A percentile compares a stretch with the other conserved stretches of the same genome.
phyloP scores from a whole-genome alignment of 2,329 filamentous ascomycete species.

The Colletotrichum endophyticum region DNA sequence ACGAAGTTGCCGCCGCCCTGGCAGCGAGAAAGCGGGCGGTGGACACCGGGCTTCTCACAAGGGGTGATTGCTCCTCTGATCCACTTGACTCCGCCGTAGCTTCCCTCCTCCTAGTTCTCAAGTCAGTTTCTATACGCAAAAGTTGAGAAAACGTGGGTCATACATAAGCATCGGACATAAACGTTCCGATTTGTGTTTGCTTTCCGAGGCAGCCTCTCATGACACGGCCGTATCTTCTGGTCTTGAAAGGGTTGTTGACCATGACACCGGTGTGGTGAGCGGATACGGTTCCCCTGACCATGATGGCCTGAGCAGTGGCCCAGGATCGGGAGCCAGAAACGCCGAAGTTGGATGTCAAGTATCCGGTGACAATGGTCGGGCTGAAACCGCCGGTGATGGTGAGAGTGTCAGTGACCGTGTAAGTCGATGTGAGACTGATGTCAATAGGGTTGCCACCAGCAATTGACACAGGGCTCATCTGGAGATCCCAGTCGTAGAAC shows the following conservation, averaged over 20 bases:
- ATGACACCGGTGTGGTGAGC: background rate
- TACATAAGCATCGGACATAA: background rate
- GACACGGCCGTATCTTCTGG: background rate
- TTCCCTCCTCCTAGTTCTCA: background rate
- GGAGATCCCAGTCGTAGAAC: slow-evolving; percentile 6
- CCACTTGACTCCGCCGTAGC: slow-evolving; percentile 3
- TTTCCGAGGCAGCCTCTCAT: background rate
- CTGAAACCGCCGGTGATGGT: background rate
- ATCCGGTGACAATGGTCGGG: background rate
- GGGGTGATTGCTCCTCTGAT: background rate
- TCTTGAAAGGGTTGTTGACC: slow-evolving; percentile 9
- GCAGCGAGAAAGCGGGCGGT: background rate
- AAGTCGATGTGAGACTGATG: background rate
- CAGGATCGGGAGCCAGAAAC: background rate
- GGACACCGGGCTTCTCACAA: slow-evolving; percentile 1
- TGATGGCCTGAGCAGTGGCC: background rate
- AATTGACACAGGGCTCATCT: background rate
- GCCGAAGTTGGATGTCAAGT: background rate
- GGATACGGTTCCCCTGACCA: background rate
- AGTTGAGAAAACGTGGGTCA: background rate
- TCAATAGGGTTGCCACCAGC: background rate
- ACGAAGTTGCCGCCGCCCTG: background rate
- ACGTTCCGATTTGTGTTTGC: background rate
- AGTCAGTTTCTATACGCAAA: background rate
- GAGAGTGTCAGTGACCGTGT: background rate